Percentiles rank a stretch among this genome's conserved stretches.
These are phyloP conservation scores for Penicillium desertorum DNA, from an alignment of 495 filamentous ascomycete genomes.

Conservation along the genomic window DNA sequence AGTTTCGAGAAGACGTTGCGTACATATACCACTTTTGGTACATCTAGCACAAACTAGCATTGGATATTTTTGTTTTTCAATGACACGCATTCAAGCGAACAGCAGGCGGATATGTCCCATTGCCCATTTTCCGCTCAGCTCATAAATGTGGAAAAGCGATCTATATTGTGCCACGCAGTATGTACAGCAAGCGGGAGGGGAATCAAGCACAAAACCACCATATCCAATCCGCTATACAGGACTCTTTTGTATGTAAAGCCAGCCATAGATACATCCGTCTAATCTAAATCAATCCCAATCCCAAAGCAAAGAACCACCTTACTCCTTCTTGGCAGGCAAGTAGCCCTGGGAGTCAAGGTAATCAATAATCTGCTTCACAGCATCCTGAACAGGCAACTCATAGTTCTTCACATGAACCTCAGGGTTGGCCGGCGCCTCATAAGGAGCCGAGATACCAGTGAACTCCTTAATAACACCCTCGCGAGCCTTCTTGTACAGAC, in stretches of 20 bases:
- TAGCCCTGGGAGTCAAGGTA: conserved; percentile 70
- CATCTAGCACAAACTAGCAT: conserved; percentile 32
- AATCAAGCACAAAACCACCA: conserved; percentile 16
- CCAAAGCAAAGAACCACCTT: conserved; percentile 10
- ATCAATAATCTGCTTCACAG: conserved; percentile 75
- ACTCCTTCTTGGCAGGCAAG: conserved; percentile 53
- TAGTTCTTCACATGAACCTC: conserved; percentile 83
- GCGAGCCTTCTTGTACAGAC: conserved; percentile 93
- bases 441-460: conserved; percentile 87
- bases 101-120: neutral
- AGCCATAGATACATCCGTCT: conserved; percentile 5
- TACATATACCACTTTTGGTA: conserved; percentile 34
- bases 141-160: conserved; percentile 5
- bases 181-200: conserved; percentile 22
- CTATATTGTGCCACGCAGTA: conserved; percentile 16
- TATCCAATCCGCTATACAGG: conserved; percentile 18
- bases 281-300: neutral
- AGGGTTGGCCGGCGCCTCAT: conserved; percentile 82
- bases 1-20: conserved; percentile 17
- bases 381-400: conserved; percentile 77
- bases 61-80: conserved; percentile 6
- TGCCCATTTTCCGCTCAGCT: neutral
- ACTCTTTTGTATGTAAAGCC: conserved; percentile 11
- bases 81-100: neutral
- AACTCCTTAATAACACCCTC: conserved; percentile 95